phyloP scores from a whole-genome alignment of 345 rosid genomes.

The Kernera saxatilis region DNA sequence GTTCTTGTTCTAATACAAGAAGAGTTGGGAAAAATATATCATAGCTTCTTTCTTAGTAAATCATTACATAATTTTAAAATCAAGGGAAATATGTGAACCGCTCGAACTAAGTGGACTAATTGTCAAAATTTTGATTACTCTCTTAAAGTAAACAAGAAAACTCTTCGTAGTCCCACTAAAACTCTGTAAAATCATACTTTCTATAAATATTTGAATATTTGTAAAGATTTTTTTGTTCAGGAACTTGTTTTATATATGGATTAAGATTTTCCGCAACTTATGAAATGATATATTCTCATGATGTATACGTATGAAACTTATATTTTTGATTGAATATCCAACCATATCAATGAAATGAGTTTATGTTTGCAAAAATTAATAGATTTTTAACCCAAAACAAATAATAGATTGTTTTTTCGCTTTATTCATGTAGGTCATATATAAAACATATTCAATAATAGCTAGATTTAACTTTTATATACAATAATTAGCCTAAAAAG shows the following conservation, averaged over 20 bases:
- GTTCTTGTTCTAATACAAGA: neutral
- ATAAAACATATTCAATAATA: neutral
- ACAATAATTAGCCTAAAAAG: constrained; percentile 14
- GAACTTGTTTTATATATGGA: neutral
- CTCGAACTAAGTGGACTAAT: neutral
- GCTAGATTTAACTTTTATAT: neutral
- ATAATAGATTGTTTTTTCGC: neutral
- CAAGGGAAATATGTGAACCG: neutral
- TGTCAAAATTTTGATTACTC: neutral
- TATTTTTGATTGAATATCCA: neutral
- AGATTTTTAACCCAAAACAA: too few species aligned
- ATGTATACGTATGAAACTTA: neutral
- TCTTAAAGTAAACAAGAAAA: neutral
- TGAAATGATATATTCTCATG: too few species aligned
- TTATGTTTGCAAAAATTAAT: neutral
- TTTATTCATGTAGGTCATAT: neutral
- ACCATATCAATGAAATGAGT: neutral
- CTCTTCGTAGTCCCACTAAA: neutral
- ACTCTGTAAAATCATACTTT: neutral
- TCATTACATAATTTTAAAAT: neutral
- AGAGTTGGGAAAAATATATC: neutral
- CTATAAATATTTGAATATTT: neutral
- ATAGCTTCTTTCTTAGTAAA: neutral
- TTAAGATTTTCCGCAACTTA: neutral
- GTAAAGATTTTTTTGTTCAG: neutral